A percentile compares a stretch with the other conserved stretches of the same genome.
phyloP scores from a whole-genome alignment of 768 basidiomycete species.

The Tylopilus subfusipes region DNA sequence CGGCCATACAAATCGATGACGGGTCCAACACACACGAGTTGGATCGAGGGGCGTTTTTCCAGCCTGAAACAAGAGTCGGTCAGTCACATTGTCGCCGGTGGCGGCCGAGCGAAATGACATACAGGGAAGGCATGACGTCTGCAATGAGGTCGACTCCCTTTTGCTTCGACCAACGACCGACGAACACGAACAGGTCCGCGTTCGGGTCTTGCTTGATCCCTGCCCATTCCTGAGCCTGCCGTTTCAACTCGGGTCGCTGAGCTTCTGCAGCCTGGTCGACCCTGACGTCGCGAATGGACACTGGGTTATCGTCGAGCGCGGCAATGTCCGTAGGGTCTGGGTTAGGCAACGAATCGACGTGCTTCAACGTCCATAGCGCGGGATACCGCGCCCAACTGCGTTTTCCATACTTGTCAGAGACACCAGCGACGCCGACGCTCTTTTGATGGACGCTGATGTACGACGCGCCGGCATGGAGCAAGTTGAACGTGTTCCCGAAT shows the following conservation, averaged over 20 bases:
- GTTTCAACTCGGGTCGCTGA: constrained; percentile 86
- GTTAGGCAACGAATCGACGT: constrained; percentile 93
- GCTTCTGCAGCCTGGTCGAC: constrained; percentile 81
- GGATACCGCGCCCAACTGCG: constrained; percentile 96
- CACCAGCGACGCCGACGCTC: constrained; percentile 90
- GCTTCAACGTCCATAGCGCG: constrained; percentile 92
- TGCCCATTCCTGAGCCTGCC: constrained; percentile 95
- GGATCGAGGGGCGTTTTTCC: constrained; percentile 82
- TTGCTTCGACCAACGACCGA: constrained; percentile 97
- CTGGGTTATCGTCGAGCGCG: constrained; percentile 78
- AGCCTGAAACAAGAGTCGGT: constrained; percentile 42
- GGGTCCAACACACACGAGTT: constrained; percentile 86
- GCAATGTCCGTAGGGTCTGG: constrained; percentile 95
- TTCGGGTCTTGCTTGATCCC: constrained; percentile 87
- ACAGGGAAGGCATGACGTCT: constrained; percentile 90
- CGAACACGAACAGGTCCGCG: constrained; percentile 91
- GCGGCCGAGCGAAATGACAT: constrained; percentile 29
- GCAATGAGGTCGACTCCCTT: constrained; percentile 98
- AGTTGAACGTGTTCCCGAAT: constrained; percentile 96
- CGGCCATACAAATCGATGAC: constrained; percentile 95
- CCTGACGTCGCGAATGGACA: constrained; percentile 66
- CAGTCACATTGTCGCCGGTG: not conserved
- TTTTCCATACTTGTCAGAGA: constrained; percentile 97
- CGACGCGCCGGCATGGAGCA: constrained; percentile 89
- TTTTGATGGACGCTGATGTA: constrained; percentile 93